Conservation (phyloP, 1,139 yeast species). For the Lodderomyces metapsilosis region DNA sequence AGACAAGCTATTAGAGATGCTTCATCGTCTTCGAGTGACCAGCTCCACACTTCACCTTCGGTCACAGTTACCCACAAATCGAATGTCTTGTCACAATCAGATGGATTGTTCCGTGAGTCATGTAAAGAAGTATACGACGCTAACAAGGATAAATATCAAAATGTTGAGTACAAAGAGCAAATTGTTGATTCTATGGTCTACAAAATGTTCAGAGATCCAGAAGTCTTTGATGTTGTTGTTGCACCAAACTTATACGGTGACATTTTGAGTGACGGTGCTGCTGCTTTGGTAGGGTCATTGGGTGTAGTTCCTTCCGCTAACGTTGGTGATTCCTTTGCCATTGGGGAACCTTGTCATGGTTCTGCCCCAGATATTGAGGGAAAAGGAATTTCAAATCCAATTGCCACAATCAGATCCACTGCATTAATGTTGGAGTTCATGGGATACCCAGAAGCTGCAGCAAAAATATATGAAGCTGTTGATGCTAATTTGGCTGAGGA, state of each 20-base stretch:
- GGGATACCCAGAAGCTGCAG: constrained; percentile 89
- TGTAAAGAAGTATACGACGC: constrained; percentile 74
- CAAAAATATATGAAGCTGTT: constrained; percentile 88
- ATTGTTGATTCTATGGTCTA: constrained; percentile 99
- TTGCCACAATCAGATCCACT: constrained; percentile 96
- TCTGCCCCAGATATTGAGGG: constrained; percentile 99
- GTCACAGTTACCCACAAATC: constrained; percentile 96
- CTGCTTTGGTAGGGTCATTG: constrained; percentile 95
- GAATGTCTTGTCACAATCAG: constrained; percentile 87
- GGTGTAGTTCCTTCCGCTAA: constrained; percentile 99
- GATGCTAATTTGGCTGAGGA: constrained; percentile 88
- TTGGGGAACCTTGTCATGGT: constrained; percentile 99
- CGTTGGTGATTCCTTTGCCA: constrained; percentile 92
- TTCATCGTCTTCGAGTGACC: constrained; percentile 30
- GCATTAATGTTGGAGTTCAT: constrained; percentile 96
- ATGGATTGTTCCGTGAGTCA: constrained; percentile 94
- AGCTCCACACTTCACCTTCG: constrained; percentile 56
- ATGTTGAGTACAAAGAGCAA: constrained; percentile 81
- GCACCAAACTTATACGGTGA: constrained; percentile 99
- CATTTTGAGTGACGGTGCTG: constrained; percentile 96
- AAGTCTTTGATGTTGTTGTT: constrained; percentile 93
- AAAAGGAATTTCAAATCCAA: constrained; percentile 89
- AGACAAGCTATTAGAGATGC: constrained; percentile 80
- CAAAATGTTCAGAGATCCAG: constrained; percentile 97
- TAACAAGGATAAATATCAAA: constrained; percentile 53